phyloP scores from a whole-genome alignment of 2,329 filamentous ascomycete genomes.

The Colletotrichum spaethianum region DNA sequence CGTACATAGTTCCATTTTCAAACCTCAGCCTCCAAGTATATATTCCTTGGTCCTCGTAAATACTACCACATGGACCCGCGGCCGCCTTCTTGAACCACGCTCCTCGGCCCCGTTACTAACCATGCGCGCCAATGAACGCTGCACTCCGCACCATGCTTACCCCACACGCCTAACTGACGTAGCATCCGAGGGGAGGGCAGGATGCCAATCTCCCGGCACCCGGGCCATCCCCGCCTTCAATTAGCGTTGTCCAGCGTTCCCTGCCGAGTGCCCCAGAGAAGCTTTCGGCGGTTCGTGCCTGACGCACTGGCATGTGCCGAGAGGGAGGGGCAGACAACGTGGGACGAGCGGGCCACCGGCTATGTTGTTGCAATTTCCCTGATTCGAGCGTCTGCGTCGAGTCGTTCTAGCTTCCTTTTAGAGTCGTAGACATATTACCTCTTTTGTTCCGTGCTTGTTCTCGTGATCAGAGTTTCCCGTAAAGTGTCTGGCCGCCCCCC shows the following conservation, averaged over 20 bases:
- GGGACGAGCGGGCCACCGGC: neutral
- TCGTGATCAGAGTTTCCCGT: neutral
- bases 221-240: slow-evolving; percentile 11
- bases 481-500: neutral
- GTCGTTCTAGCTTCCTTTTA: neutral
- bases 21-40: slow-evolving; percentile 2
- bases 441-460: neutral
- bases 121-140: slow-evolving; percentile 33
- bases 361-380: neutral
- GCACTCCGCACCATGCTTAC: neutral
- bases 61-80: neutral
- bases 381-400: slow-evolving; percentile 2
- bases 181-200: slow-evolving; percentile 6
- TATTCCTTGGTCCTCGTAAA: slow-evolving; percentile 6
- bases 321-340: neutral
- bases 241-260: neutral
- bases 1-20: slow-evolving; percentile 15
- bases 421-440: no score
- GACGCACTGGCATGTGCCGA: neutral
- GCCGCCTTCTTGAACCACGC: neutral
- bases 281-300: neutral
- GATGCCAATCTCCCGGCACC: slow-evolving; percentile 20
- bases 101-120: slow-evolving; percentile 11
- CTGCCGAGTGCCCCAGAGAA: neutral
- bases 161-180: slow-evolving; percentile 18